A percentile compares a stretch with the other conserved stretches of the same genome.
These are phyloP conservation scores for Daedalea quercina DNA, from an alignment of 768 basidiomycete species.

Conservation along the genomic window DNA sequence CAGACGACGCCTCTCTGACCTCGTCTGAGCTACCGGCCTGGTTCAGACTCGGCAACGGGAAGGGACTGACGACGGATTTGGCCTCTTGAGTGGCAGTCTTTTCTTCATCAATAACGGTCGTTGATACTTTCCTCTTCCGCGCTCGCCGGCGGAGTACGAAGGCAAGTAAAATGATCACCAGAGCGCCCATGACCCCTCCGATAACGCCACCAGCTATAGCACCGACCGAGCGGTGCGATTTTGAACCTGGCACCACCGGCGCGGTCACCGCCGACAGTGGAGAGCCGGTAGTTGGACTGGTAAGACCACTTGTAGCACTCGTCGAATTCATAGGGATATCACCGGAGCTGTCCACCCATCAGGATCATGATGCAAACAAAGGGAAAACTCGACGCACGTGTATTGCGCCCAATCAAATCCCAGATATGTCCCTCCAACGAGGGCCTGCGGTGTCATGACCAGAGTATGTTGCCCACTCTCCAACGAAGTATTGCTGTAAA, in stretches of 20 bases:
- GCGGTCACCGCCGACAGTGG: no score
- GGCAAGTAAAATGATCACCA: constrained; percentile 1
- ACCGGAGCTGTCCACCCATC: no score
- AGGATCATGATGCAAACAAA: no score
- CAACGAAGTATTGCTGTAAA: constrained; percentile 1
- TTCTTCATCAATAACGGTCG: neutral
- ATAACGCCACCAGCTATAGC: constrained; percentile 5
- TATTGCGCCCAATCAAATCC: constrained; percentile 9
- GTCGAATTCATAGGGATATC: no score
- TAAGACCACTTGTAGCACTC: no score
- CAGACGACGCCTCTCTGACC: no score
- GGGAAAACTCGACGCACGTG: neutral
- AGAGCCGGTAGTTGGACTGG: no score
- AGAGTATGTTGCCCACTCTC: constrained; percentile 2
- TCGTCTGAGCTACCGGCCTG: no score
- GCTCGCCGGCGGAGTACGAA: neutral
- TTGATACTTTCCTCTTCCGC: no score
- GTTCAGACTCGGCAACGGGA: neutral
- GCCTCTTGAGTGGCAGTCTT: neutral
- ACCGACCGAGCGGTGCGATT: neutral
- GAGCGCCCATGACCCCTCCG: neutral
- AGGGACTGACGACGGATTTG: neutral
- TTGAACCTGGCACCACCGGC: neutral
- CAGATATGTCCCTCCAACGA: neutral
- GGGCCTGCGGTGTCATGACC: neutral